phyloP scores from a whole-genome alignment of 768 basidiomycete species.

The Boletus rubropictus region DNA sequence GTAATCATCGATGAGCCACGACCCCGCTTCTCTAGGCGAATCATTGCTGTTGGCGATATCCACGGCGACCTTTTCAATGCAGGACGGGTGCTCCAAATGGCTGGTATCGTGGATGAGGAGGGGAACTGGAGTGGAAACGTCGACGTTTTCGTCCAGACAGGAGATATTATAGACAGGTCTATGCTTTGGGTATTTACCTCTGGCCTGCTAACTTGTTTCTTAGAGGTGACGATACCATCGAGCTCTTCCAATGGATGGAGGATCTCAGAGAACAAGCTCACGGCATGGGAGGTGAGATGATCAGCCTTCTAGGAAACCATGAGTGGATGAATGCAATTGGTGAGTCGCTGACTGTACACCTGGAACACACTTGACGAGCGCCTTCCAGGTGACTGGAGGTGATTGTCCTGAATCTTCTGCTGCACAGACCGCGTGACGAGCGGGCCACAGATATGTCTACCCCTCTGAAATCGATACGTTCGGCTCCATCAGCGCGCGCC shows the following conservation, averaged over 20 bases:
- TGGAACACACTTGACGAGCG: conserved; percentile 5
- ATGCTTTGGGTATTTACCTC: conserved; percentile 13
- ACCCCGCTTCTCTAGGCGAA: conserved; percentile 38
- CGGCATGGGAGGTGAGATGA: conserved; percentile 60
- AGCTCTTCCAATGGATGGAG: conserved; percentile 82
- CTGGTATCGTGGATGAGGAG: conserved; percentile 63
- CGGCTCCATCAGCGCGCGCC: conserved; percentile 63
- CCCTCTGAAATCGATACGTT: conserved; percentile 79
- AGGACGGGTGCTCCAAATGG: conserved; percentile 71
- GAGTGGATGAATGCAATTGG: conserved; percentile 93
- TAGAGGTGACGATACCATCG: conserved; percentile 88
- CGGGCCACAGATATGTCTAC: conserved; percentile 66
- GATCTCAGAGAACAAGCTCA: conserved; percentile 69
- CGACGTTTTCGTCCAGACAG: conserved; percentile 90
- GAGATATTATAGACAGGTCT: conserved; percentile 90
- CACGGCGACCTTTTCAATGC: conserved; percentile 87
- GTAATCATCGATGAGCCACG: conserved; percentile 19
- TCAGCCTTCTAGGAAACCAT: conserved; percentile 88
- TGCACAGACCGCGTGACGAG: conserved; percentile 5
- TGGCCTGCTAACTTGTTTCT: conserved; percentile 8
- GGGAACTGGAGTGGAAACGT: conserved; percentile 79
- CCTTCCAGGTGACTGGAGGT: conserved; percentile 79
- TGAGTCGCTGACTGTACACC: conserved; percentile 22
- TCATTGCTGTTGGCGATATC: conserved; percentile 88
- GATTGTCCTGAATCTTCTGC: conserved; percentile 13